Conservation (phyloP, 768 basidiomycete species). For the Tricholoma bakamatsutake region DNA sequence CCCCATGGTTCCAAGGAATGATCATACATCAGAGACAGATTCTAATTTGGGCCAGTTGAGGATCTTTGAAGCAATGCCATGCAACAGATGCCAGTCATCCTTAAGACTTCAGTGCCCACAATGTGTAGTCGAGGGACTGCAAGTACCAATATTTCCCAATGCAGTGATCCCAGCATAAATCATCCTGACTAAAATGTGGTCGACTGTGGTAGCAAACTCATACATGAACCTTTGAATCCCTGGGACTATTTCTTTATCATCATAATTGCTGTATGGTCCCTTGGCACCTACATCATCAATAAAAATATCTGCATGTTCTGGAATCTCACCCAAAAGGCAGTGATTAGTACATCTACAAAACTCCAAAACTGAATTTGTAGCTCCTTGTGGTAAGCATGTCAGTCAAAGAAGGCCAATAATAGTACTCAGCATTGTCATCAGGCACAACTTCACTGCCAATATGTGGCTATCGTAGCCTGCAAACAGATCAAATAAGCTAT, state of each 20-base stretch:
- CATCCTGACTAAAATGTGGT: slow-evolving; percentile 17
- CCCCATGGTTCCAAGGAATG: slow-evolving; percentile 21
- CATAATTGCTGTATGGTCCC: slow-evolving; percentile 5
- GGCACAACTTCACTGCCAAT: slow-evolving; percentile 18
- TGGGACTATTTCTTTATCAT: slow-evolving; percentile 11
- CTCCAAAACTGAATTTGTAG: slow-evolving; percentile 27
- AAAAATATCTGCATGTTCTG: neutral
- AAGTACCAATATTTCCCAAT: slow-evolving; percentile 20
- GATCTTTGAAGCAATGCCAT: slow-evolving; percentile 11
- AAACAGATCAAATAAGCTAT: slow-evolving; percentile 22
- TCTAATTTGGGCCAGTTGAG: slow-evolving; percentile 20
- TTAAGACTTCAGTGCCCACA: slow-evolving; percentile 22
- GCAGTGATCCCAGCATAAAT: slow-evolving; percentile 24
- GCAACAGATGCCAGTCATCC: slow-evolving; percentile 23
- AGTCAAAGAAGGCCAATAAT: slow-evolving; percentile 17
- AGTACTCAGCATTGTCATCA: slow-evolving; percentile 27
- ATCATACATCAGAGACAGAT: slow-evolving; percentile 14
- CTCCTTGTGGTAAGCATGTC: slow-evolving; percentile 25
- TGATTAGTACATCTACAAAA: slow-evolving; percentile 23
- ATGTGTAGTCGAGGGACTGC: slow-evolving; percentile 17
- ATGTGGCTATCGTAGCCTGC: neutral
- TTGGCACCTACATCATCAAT: neutral
- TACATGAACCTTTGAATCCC: slow-evolving; percentile 24
- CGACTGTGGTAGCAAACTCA: slow-evolving; percentile 18
- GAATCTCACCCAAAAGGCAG: slow-evolving; percentile 10